Evolutionary conservation across 1,139 yeast genomes (phyloP).

Genomic region (Suhomyces choctaworum): DNA sequence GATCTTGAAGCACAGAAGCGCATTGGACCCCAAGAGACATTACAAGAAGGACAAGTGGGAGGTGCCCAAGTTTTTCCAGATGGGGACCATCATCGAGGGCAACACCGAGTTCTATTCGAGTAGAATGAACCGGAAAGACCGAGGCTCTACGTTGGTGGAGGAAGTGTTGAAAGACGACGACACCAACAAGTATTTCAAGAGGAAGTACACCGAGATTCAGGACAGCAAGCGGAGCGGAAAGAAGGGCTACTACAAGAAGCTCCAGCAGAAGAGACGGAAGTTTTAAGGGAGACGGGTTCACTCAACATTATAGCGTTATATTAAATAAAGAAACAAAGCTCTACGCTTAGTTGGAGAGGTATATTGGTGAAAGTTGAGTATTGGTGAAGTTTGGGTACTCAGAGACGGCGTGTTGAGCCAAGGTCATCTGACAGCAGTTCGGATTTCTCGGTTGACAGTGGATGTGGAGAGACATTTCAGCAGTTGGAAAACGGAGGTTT

Average conservation of each 20-base stretch:
- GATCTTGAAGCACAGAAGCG: conserved; percentile 81
- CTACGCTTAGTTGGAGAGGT: too few relatives aligned
- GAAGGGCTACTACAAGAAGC: conserved; percentile 64
- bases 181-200: conserved; percentile 74
- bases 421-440: too few relatives aligned
- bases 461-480: too few relatives aligned
- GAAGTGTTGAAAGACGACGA: conserved; percentile 77
- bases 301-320: not conserved
- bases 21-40: conserved; percentile 92
- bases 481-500: too few relatives aligned
- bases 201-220: conserved; percentile 82
- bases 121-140: conserved; percentile 67
- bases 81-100: conserved; percentile 86
- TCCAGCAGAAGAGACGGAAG: conserved; percentile 61
- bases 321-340: not conserved
- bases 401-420: too few relatives aligned
- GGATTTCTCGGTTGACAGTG: too few relatives aligned
- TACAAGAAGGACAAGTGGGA: conserved; percentile 86
- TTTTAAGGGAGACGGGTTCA: conserved; percentile 22
- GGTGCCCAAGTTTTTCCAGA: conserved; percentile 78
- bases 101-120: conserved; percentile 75
- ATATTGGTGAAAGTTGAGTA: too few relatives aligned
- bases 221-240: conserved; percentile 73
- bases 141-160: conserved; percentile 77
- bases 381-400: too few relatives aligned